phyloP scores from a whole-genome alignment of 2,329 filamentous ascomycete genomes.

The Lasiodiplodia citricola region DNA sequence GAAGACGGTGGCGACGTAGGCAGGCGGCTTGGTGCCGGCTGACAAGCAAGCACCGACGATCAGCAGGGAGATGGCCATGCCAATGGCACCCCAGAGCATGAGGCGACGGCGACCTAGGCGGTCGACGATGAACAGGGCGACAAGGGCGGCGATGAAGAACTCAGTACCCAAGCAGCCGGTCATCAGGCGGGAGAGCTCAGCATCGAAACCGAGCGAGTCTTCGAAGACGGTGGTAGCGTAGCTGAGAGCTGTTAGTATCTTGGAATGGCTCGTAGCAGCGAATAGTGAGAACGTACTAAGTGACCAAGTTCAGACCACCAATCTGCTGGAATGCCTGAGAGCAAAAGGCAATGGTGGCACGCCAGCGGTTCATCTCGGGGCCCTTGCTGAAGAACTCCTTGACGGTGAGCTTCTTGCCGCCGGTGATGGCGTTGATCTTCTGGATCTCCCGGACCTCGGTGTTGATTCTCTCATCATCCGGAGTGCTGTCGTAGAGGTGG shows the following conservation, averaged over 20 bases:
- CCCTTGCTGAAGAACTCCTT: constrained; percentile 63
- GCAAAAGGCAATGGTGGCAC: constrained; percentile 64
- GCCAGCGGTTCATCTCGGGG: constrained; percentile 68
- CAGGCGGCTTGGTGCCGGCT: constrained; percentile 30
- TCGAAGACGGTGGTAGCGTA: constrained; percentile 27
- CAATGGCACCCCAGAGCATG: constrained; percentile 42
- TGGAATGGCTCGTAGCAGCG: background rate
- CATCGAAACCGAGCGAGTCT: constrained; percentile 20
- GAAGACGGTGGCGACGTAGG: constrained; percentile 53
- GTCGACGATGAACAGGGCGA: constrained; percentile 37
- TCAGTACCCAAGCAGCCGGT: constrained; percentile 35
- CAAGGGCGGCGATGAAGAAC: constrained; percentile 38
- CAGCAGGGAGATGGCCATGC: constrained; percentile 39
- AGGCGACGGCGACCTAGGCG: constrained; percentile 38
- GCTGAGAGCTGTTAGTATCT: background rate
- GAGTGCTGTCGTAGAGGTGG: constrained; percentile 51
- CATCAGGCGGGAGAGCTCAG: constrained; percentile 39
- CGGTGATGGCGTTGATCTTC: constrained; percentile 54
- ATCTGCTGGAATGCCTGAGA: constrained; percentile 69
- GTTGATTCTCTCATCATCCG: constrained; percentile 61
- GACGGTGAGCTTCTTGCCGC: constrained; percentile 46
- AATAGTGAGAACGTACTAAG: constrained; percentile 11
- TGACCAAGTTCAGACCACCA: constrained; percentile 52
- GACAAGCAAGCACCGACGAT: constrained; percentile 31
- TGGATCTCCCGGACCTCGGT: constrained; percentile 65